Base-by-base conservation (phyloP, 2,329 filamentous ascomycete genomes). In the Penicillium sp. region DNA sequence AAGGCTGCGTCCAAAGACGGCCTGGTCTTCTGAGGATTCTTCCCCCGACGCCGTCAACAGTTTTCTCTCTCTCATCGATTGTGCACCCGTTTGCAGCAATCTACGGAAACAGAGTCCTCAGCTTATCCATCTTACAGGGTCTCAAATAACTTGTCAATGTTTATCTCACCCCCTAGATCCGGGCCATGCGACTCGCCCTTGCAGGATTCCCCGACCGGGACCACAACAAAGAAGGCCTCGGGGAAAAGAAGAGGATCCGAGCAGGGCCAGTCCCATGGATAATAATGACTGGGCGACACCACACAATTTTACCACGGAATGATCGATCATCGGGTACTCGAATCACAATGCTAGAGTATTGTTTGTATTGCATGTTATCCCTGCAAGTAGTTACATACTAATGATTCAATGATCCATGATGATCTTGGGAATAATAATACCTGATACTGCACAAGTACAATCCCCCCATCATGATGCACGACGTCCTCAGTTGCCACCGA, bases 401-500 rank as follows among this genome's bases (percentile, higher is more conserved):
- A 31, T 28, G 22, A 45, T 45, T 45, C 42, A 14, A 45, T 7
- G 20, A 45, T 45, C 28, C 20, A n/a, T 35, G 28, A 55, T 39
- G 20, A 39, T 14, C 15, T 38, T 35, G 31, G 20, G 20, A 20
- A 20, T 20, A 20, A 52, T 52, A n/a, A 25, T 8, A 31, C 7
- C 39, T 17, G 17, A 41, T 17, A 8, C 39, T 15, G 17, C 12
- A 41, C 15, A 2, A 8, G 12, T 20, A 17, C 48, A 34, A 50
- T 37, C 48, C 39, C 49, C 20, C 20, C 55, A 12, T 47, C 39
- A 60, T 60, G 57, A 62, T 62, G 58, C 45, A 58, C 22, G 14
- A 11, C 53, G 58, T 58, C 52, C 54, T 62, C 60, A 60, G 52
- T 62, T 58, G 60, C 60, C 60, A 60, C 59, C 15, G 22, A 37